Percentiles rank a stretch among this genome's conserved stretches.
Conservation (phyloP, 371 early-diverging fungal species). For the Lichtheimia ornata region DNA sequence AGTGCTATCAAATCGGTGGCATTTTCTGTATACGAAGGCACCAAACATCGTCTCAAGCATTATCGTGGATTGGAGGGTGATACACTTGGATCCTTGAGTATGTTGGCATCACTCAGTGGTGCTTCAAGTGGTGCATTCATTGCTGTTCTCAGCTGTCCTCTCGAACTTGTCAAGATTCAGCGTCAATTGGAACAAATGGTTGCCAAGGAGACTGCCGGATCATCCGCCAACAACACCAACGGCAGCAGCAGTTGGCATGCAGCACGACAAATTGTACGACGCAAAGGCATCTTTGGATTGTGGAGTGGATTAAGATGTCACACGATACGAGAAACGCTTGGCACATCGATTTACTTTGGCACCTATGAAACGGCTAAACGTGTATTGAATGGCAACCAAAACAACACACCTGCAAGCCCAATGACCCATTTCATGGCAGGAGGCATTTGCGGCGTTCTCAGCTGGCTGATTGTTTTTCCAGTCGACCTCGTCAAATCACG, state of each 20-base stretch:
- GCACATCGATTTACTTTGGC: constrained; percentile 79
- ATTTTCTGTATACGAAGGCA: constrained; percentile 73
- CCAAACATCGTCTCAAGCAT: constrained; percentile 37
- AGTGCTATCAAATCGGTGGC: constrained; percentile 74
- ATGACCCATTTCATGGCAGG: constrained; percentile 74
- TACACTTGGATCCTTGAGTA: constrained; percentile 39
- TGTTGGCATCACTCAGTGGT: constrained; percentile 61
- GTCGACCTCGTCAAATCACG: constrained; percentile 76
- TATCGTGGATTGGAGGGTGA: constrained; percentile 32
- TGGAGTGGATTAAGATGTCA: constrained; percentile 56
- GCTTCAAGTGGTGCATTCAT: constrained; percentile 67
- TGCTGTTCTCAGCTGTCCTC: constrained; percentile 70
- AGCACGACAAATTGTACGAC: constrained; percentile 54
- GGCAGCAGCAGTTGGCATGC: constrained; percentile 45
- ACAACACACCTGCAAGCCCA: constrained; percentile 49
- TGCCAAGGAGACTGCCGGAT: constrained; percentile 2
- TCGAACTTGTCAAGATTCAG: constrained; percentile 82
- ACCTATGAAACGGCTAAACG: constrained; percentile 74
- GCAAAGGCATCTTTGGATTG: constrained; percentile 50
- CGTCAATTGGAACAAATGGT: constrained; percentile 70
- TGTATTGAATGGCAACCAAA: constrained; percentile 38
- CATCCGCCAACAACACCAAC: not conserved
- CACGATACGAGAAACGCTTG: constrained; percentile 60
- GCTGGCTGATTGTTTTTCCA: constrained; percentile 82
- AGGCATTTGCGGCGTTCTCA: constrained; percentile 74